These are phyloP conservation scores for Yamadazyma sp. DNA, from an alignment of 805 yeast species.

Conservation along the genomic window DNA sequence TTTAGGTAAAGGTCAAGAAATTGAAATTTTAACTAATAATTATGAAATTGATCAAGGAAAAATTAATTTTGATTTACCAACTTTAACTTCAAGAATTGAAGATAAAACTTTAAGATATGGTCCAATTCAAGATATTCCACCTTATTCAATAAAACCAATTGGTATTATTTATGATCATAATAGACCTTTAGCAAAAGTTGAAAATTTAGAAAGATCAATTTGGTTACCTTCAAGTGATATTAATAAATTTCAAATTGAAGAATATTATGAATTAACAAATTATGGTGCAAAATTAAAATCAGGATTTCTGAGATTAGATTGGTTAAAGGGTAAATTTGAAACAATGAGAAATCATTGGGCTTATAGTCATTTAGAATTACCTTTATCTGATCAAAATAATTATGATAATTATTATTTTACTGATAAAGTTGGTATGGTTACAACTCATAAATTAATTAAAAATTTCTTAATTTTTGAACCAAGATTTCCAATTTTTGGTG, in stretches of 20 bases:
- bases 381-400: constrained; percentile 38
- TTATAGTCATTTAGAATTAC: constrained; percentile 57
- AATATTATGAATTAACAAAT: constrained; percentile 77
- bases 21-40: constrained; percentile 24
- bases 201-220: constrained; percentile 62
- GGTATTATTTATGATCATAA: constrained; percentile 62
- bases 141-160: constrained; percentile 49
- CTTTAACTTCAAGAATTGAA: constrained; percentile 33
- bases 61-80: constrained; percentile 20
- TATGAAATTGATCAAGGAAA: constrained; percentile 5
- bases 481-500: constrained; percentile 92
- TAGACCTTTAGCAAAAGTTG: constrained; percentile 60
- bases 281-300: constrained; percentile 63
- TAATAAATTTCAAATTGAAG: constrained; percentile 69
- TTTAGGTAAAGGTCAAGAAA: constrained; percentile 44
- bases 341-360: constrained; percentile 52
- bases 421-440: constrained; percentile 90
- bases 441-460: constrained; percentile 56
- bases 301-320: constrained; percentile 81
- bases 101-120: constrained; percentile 50
- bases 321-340: constrained; percentile 56
- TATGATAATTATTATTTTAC: constrained; percentile 66
- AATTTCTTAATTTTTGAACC: constrained; percentile 65
- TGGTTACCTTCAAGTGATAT: constrained; percentile 89
- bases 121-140: constrained; percentile 42